These are phyloP conservation scores for Yamadazyma ubonensis DNA, from an alignment of 805 yeast genomes.

Conservation along the genomic window DNA sequence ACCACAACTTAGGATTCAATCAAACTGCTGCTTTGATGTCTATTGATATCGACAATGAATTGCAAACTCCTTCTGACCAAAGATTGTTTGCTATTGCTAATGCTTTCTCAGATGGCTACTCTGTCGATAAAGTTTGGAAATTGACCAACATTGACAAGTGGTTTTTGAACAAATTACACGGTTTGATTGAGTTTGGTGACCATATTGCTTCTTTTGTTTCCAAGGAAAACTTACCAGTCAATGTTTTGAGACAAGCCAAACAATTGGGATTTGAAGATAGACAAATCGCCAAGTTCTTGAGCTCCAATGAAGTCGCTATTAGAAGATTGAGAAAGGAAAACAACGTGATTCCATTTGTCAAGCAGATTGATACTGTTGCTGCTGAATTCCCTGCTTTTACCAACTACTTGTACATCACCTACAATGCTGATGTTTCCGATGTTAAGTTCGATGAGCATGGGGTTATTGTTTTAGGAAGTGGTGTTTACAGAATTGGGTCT, in stretches of 20 bases:
- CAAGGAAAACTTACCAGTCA: slow-evolving; percentile 60
- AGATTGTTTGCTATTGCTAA: slow-evolving; percentile 95
- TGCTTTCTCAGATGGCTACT: slow-evolving; percentile 82
- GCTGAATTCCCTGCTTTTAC: slow-evolving; percentile 98
- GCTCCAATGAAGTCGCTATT: slow-evolving; percentile 89
- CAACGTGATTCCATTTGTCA: slow-evolving; percentile 87
- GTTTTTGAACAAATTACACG: slow-evolving; percentile 86
- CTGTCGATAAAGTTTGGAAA: slow-evolving; percentile 91
- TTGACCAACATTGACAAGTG: slow-evolving; percentile 91
- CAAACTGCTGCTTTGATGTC: slow-evolving; percentile 83
- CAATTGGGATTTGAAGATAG: slow-evolving; percentile 97
- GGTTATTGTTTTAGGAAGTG: slow-evolving; percentile 94
- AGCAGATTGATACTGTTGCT: slow-evolving; percentile 97
- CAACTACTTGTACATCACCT: slow-evolving; percentile 91
- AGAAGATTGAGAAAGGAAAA: slow-evolving; percentile 84
- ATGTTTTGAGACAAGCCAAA: slow-evolving; percentile 78
- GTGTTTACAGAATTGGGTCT: slow-evolving; percentile 98
- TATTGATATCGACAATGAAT: slow-evolving; percentile 87
- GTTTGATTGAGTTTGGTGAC: slow-evolving; percentile 69
- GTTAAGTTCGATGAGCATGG: slow-evolving; percentile 89
- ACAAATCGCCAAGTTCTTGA: slow-evolving; percentile 86
- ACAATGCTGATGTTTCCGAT: slow-evolving; percentile 88
- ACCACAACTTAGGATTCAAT: slow-evolving; percentile 92
- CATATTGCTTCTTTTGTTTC: slow-evolving; percentile 56
- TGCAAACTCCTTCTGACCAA: slow-evolving; percentile 96